Percentiles rank a stretch among this genome's conserved stretches.
phyloP scores from a whole-genome alignment of 2,329 filamentous ascomycete species.

The Dactylellina sp. region DNA sequence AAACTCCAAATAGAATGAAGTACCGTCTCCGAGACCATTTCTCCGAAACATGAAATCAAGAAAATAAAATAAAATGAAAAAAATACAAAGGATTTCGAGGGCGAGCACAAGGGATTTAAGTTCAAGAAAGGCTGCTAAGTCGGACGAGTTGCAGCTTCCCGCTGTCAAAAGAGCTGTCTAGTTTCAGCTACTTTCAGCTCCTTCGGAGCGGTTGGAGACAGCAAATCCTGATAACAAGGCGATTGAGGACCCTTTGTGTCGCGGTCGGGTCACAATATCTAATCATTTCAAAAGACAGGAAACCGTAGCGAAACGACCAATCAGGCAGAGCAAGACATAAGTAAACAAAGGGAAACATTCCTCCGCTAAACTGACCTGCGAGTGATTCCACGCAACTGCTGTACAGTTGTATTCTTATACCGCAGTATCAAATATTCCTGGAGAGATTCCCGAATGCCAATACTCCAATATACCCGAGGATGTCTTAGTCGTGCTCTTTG shows the following conservation, averaged over 20 bases:
- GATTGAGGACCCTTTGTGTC: not conserved
- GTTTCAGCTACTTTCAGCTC: slow-evolving; percentile 12
- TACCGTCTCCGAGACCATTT: slow-evolving; percentile 10
- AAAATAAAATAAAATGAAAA: not conserved
- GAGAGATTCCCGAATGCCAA: not conserved
- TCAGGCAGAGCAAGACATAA: no score
- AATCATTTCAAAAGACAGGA: no score
- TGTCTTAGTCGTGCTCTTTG: slow-evolving; percentile 10
- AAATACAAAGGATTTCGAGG: slow-evolving; percentile 1
- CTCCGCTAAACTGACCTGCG: no score
- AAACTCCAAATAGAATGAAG: slow-evolving; percentile 20
- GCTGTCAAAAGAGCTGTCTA: slow-evolving; percentile 25
- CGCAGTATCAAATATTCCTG: no score
- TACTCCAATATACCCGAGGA: slow-evolving; percentile 12
- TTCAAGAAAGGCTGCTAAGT: slow-evolving; percentile 30
- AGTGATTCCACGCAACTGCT: no score
- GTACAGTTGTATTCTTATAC: no score
- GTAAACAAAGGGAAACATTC: no score
- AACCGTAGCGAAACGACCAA: no score
- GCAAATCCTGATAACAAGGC: not conserved
- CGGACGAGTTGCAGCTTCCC: slow-evolving; percentile 42
- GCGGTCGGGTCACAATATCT: not conserved
- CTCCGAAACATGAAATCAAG: slow-evolving; percentile 15
- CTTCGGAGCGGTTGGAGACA: slow-evolving; percentile 11
- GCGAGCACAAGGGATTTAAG: slow-evolving; percentile 10